Base-by-base conservation (phyloP, 1,139 yeast genomes). In the Blastobotrys indianensis region DNA sequence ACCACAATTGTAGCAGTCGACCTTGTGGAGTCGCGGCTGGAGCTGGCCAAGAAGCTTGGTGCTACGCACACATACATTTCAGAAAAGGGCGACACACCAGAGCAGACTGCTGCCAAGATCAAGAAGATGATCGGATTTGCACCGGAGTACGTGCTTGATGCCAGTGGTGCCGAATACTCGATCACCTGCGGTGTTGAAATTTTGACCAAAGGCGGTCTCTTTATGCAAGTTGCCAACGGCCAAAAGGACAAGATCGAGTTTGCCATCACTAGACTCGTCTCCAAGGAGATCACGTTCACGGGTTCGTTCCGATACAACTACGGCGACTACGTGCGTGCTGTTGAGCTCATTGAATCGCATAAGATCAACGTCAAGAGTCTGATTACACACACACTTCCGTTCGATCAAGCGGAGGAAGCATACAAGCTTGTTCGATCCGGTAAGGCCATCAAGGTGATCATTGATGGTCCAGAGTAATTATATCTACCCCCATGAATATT, bases 251-350 rank as follows among this genome's bases (percentile, higher is more conserved):
- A 74, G 45, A 76, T 83, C 48, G 69, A 70, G 43, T 81, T 86
- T 74, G 95, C 95, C 49, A 77, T 87, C 57, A 77, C 85, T 12
- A 79, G 76, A 50, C 70, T 85, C 53, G 77, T 81, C 30, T 76
- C 77, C 52, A 82, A 80, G 61, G 95, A 86, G 62, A 65, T 85
- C 56, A 72, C 77, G 0, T 70, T 85, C 60, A 79, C 75, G 60
- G 95, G 95, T 23, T 77, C 82, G 49, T 86, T 86, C 75, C 78
- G 96, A 65, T 88, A 88, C 67, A 79, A 80, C 48, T 54, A 71
- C 74, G 84, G 86, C n/a, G 95, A 86, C 65, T 87, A 85, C 68
- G 73, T 74, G 57, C 79, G 81, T 37, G 78, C 94, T 1, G 86
- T 85, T 33, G 76, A 76, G 42, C 72, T 86, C 54, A 71, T 86